phyloP scores from a whole-genome alignment of 148 eudicot species.

The Cornus suecica region DNA sequence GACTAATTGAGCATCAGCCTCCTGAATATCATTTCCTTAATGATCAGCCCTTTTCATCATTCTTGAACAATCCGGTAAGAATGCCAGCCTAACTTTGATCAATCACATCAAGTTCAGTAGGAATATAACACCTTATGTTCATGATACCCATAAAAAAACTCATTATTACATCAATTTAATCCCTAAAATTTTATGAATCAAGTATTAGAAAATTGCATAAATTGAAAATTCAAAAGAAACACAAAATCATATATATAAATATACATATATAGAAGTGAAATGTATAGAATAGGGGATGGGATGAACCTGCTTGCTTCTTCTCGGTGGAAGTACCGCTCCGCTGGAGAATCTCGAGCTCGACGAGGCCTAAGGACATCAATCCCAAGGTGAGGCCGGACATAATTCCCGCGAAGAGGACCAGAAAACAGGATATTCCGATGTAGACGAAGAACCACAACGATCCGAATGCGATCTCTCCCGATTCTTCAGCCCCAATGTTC shows the following conservation, averaged over 20 bases:
- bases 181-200: not conserved
- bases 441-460: slow-evolving; percentile 58
- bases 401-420: slow-evolving; percentile 79
- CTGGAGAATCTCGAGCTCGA: slow-evolving; percentile 88
- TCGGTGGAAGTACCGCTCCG: slow-evolving; percentile 72
- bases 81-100: not conserved
- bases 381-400: slow-evolving; percentile 96
- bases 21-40: not conserved
- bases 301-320: slow-evolving; percentile 73
- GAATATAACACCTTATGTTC: not conserved
- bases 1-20: not conserved
- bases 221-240: no score
- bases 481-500: slow-evolving; percentile 3
- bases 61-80: not conserved
- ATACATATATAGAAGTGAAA: no score
- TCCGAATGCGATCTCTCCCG: slow-evolving; percentile 57
- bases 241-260: no score
- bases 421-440: slow-evolving; percentile 52
- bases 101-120: not conserved
- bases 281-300: not conserved
- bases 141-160: not conserved
- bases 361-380: slow-evolving; percentile 86
- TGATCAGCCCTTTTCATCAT: not conserved
- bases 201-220: no score
- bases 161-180: not conserved